Base-by-base conservation (phyloP, 352 stramenopile genomes). In the Hyaloperonospora arabidopsidis region DNA sequence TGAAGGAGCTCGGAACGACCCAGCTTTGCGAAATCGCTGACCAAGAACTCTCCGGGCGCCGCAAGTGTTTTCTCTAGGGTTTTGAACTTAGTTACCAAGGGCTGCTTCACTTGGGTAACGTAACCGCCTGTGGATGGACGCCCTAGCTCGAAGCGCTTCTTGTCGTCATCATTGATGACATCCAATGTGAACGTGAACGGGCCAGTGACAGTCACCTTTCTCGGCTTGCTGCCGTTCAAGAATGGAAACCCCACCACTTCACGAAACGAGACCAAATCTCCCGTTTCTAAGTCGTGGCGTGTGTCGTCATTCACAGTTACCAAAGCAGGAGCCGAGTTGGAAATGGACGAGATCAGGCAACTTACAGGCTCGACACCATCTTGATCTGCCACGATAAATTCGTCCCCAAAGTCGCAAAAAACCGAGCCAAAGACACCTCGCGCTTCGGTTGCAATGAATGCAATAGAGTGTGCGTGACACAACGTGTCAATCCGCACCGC, bases 1-100 rank as follows among this genome's bases (percentile, higher is more conserved):
- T 98, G 93, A 14, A 98, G 82, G 39, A 93, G 64, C 53, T 93
- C 81, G 0, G 87, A 79, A 21, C 95, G 91, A 54, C 94, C 95
- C 52, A 98, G 78, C 69, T 99, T 99, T 29, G 95, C 95, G 72
- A 98, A 99, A 53, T 99, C 97, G 22, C 79, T 98, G 54, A 98
- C 80, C 61, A 99, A 86, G 46, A 98, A 96, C 43, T 98, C 93
- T 10, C 92, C 93, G n/a, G 93, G 95, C 6, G 86, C 62, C 1
- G 57, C 68, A 29, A 98, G 70, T 11, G 93, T 82, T 45, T 89
- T 86, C 22, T 67, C 65, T 39, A 98, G 75, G 7, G 79, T 69
- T 65, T 96, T 88, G 74, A 98, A 99, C 18, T 82, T 82, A n/a
- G 98, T 64, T 2, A 84, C 93, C 8, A 95, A 57, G 0, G 95